These are phyloP conservation scores for Lotus japonicus DNA, from an alignment of 306 rosid genomes.

Conservation along the genomic window DNA sequence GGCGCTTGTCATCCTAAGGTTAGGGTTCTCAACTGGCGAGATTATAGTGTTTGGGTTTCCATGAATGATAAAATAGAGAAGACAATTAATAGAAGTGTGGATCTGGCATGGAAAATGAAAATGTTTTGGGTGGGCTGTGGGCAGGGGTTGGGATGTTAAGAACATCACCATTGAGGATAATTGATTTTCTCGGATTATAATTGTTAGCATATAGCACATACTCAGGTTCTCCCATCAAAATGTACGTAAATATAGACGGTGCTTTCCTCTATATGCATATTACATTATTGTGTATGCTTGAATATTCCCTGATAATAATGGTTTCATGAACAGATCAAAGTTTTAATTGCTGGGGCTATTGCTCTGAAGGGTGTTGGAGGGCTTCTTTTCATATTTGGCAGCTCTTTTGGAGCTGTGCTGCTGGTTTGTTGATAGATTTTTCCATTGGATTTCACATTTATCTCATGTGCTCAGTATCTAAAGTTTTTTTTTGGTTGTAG, in stretches of 20 bases:
- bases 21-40: neutral
- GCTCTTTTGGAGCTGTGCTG: constrained; percentile 41
- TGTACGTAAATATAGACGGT: neutral
- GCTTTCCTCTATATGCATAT: neutral
- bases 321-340: constrained; percentile 32
- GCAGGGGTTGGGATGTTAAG: neutral
- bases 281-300: neutral
- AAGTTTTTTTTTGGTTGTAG: constrained; percentile 16
- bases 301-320: constrained; percentile 6
- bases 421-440: constrained; percentile 36
- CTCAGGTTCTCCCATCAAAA: neutral
- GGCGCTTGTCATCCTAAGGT: neutral
- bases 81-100: neutral
- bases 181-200: neutral
- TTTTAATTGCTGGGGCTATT: constrained; percentile 34
- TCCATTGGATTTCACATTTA: neutral
- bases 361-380: constrained; percentile 52
- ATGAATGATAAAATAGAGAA: neutral
- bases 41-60: neutral
- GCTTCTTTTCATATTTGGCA: constrained; percentile 45
- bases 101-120: neutral
- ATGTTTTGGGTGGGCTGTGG: neutral
- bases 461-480: neutral
- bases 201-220: neutral
- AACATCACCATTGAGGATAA: neutral